phyloP scores from a whole-genome alignment of 495 filamentous ascomycete genomes.

The Penicillium nucicola region DNA sequence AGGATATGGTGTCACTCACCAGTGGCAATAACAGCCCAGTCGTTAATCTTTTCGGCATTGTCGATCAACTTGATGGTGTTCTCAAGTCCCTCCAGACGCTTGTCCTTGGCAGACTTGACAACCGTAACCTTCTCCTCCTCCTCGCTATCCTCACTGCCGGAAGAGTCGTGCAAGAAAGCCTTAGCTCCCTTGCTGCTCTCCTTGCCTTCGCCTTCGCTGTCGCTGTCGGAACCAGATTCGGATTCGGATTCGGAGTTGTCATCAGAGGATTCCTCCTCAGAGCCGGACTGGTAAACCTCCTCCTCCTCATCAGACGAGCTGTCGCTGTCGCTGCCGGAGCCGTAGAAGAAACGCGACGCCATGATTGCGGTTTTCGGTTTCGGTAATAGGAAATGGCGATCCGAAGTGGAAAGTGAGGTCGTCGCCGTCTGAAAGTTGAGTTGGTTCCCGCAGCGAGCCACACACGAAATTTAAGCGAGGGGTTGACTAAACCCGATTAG shows the following conservation, averaged over 20 bases:
- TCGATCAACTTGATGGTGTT: slow-evolving; percentile 83
- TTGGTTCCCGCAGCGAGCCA: slow-evolving; percentile 44
- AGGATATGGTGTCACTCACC: slow-evolving; percentile 51
- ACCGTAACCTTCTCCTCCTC: slow-evolving; percentile 79
- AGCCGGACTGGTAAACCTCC: slow-evolving; percentile 78
- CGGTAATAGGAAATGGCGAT: slow-evolving; percentile 20
- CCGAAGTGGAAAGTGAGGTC: slow-evolving; percentile 26
- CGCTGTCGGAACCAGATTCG: slow-evolving; percentile 40
- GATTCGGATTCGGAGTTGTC: slow-evolving; percentile 36
- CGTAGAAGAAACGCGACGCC: slow-evolving; percentile 93
- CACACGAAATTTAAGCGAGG: slow-evolving; percentile 55
- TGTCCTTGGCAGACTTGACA: slow-evolving; percentile 96
- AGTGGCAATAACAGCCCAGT: slow-evolving; percentile 89
- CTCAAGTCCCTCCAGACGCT: slow-evolving; percentile 91
- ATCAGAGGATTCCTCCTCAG: slow-evolving; percentile 79
- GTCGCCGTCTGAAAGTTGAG: slow-evolving; percentile 27
- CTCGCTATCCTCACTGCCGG: slow-evolving; percentile 78
- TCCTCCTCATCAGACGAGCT: slow-evolving; percentile 81
- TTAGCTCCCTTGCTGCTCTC: slow-evolving; percentile 63
- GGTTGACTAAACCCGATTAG: slow-evolving; percentile 40
- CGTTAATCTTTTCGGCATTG: slow-evolving; percentile 94
- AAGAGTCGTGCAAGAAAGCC: slow-evolving; percentile 76
- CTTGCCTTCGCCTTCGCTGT: slow-evolving; percentile 62
- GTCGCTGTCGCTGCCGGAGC: slow-evolving; percentile 83
- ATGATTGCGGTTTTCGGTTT: slow-evolving; percentile 26